phyloP scores from a whole-genome alignment of 164 flowering plant genomes.

The Annona squamosa region DNA sequence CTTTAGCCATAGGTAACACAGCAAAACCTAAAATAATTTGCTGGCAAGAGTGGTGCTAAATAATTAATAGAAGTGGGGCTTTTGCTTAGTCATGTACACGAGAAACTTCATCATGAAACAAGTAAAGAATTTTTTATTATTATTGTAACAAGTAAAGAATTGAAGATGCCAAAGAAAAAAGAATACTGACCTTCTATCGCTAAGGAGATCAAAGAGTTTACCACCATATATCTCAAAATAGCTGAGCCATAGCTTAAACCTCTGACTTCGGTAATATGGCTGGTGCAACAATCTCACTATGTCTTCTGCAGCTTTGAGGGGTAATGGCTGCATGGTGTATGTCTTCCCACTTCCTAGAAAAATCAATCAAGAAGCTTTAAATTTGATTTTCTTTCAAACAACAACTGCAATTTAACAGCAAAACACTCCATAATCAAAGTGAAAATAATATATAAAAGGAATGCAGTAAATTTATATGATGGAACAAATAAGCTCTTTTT shows the following conservation, averaged over 20 bases:
- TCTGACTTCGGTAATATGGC: conserved; percentile 77
- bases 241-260: conserved; percentile 91
- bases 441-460: background rate
- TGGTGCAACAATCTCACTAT: conserved; percentile 82
- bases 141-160: too few species aligned
- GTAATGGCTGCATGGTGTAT: conserved; percentile 94
- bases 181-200: conserved; percentile 78
- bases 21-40: too few species aligned
- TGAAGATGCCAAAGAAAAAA: background rate
- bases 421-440: background rate
- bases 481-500: background rate
- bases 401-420: background rate
- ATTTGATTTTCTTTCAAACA: background rate
- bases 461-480: background rate
- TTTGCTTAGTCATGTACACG: too few species aligned
- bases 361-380: conserved; percentile 2
- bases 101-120: too few species aligned
- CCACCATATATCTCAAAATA: conserved; percentile 99
- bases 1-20: too few species aligned
- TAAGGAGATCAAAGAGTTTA: conserved; percentile 92
- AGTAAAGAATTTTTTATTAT: too few species aligned
- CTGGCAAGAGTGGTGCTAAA: too few species aligned
- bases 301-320: conserved; percentile 87
- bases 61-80: too few species aligned
- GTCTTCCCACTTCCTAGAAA: conserved; percentile 97